Base-by-base conservation (phyloP, 768 basidiomycete species). In the Leccinum variicolor region DNA sequence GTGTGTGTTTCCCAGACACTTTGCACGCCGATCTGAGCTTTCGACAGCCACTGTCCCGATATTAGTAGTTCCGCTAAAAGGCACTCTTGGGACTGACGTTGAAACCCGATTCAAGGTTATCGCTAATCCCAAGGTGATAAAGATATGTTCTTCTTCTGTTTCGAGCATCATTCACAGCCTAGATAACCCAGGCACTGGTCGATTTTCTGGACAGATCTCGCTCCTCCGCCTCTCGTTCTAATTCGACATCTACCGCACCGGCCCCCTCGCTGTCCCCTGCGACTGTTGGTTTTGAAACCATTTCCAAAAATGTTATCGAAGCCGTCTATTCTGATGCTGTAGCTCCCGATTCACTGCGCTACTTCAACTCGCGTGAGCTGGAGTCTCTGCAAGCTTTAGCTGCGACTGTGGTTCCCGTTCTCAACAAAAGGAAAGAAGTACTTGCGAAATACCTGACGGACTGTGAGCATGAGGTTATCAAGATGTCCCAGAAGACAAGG, bases 131-230 rank as follows among this genome's bases (percentile, higher is more conserved):
- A 86, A 87, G 76, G 92, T 67, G 36, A 52, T 28, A 41, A 33
- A 43, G 19, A 31, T 31, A 17, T 45, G 11, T 26, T 19, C n/a
- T 23, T 1, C 8, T 48, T 26, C 45, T 56, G n/a, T 17, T 29
- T 15, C 25, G 33, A 34, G 8, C 43, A 29, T 17, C 50, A 14
- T n/a, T 58, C 0, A 52, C 21, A 41, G 29, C 39, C 29, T 39
- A 31, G 62, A 39, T 62, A 7, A 41, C 41, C 41, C 62, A 94
- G 92, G 75, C 80, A 28, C 87, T 93, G 60, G 78, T 89, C 52
- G 84, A 88, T 56, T 91, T 94, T 68, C 77, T 95, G 47, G 92
- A 94, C 75, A 87, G 86, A 69, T 91, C 92, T 14, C 84, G 93
- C 48, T 90, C 85, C 1, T 72, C 81, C 14, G 73, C 78, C 55